Evolutionary conservation across 2,329 filamentous ascomycete genomes (phyloP), one percentile per base, ranked within the genome.

Genomic region (Phoma sp.): DNA sequence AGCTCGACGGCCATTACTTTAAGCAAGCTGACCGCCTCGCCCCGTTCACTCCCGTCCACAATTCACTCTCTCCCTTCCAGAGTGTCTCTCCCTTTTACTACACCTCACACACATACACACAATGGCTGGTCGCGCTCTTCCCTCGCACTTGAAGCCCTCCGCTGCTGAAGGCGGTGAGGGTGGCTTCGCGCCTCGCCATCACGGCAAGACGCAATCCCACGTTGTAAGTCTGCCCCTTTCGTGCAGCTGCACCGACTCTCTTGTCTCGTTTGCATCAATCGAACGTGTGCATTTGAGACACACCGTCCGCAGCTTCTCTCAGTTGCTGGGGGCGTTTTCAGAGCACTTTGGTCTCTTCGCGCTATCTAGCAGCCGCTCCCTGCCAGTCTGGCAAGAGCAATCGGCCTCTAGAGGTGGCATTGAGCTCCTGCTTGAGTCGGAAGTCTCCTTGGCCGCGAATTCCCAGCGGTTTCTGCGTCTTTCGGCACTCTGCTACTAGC

Each of bases 151-250:
- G 70, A 93, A 91, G 84, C 83, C 87, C 59, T 77, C 78, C 55
- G 64, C 69, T 33, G 72, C 72, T 33, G 67, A 61, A 33, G 72
- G 70, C 56, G 79, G 74, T 60, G 73, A 70, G 52, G 64, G 65
- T 38, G 78, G 75, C 65, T 81, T 86, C 62, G 79, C 83, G 67
- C 64, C 63, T 24, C 86, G 87, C 74, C 90, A 91, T 74, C 89
- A 93, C 77, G 89, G 89, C 79, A 93, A 93, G 85, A 89, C 89
- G 66, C 88, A 89, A 77, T 91, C 89, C 58, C 89, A 93, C 78
- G 90, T 93, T 86, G 89, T 89, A 79, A 86, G 89, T 87, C 23
- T 47, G 57, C 40, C 55, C 33, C 46, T 29, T 52, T 45, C 35
- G 38, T 52, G 47, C 47, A 48, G 36, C 33, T 33, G n/a, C 30